A percentile compares a stretch with the other conserved stretches of the same genome.
Conservation (phyloP, 305 asterid species). For the Rubia occidens region DNA sequence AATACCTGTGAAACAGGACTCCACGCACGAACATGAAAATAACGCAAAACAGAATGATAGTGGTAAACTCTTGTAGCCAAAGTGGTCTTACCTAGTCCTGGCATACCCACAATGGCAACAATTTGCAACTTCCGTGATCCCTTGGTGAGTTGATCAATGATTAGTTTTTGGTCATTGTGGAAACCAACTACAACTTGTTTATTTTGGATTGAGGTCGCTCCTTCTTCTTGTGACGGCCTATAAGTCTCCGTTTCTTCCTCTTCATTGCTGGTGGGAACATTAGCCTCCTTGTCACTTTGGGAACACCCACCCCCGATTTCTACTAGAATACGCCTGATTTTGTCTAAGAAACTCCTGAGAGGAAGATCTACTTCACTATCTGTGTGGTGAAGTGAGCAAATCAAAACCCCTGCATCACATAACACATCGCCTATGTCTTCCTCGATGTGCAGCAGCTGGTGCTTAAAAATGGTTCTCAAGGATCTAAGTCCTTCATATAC, state of each 20-base stretch:
- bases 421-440: background rate
- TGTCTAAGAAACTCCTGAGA: too few relatives aligned
- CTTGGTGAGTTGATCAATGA: background rate
- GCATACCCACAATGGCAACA: background rate
- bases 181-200: background rate
- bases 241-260: too few relatives aligned
- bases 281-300: too few relatives aligned
- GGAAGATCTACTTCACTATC: too few relatives aligned
- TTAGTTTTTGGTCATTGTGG: background rate
- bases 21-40: background rate
- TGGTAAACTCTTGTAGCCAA: background rate
- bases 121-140: background rate
- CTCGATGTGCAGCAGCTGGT: background rate
- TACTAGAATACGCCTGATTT: too few relatives aligned
- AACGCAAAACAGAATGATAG: background rate
- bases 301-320: background rate
- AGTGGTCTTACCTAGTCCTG: background rate
- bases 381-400: background rate
- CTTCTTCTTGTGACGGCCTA: background rate
- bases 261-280: too few relatives aligned
- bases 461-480: background rate
- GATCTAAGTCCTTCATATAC: background rate
- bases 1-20: background rate
- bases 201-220: background rate
- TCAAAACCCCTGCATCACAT: background rate